Base-by-base conservation (phyloP, 805 yeast species). In the Vanderwaltozyma tropicalis region DNA sequence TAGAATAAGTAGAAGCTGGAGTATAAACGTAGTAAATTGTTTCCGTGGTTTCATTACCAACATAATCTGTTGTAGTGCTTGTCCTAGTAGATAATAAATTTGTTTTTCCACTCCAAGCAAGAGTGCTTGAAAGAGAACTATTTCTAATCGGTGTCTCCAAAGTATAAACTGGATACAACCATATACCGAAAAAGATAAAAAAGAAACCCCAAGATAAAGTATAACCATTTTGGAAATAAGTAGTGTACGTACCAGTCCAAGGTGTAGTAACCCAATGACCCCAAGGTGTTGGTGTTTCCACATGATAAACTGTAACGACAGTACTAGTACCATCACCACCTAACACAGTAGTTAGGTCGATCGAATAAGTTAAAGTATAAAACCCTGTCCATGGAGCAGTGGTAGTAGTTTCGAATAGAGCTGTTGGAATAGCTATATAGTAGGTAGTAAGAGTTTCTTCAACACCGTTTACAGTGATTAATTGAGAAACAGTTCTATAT, bases 251-350 rank as follows among this genome's bases (percentile, higher is more conserved):
- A 13, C 35, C 35, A 7, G 35, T 25, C 35, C 35, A 32, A 9
- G 12, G 13, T 4, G 35, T 32, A 4, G 35, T 32, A 11, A 6
- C 10, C 28, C 28, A 32, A 16, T 4, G 2, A 17, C 35, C 28
- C 2, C 5, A 6, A 3, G 35, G 35, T 12, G 22, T 25, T 7
- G 44, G 44, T 8, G 40, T 37, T 28, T 31, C 39, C 7, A 41
- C 41, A 30, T 29, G 22, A 20, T 37, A 34, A 22, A 40, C 31
- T 11, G 42, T 35, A 22, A 32, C 25, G 6, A 28, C 14, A 14
- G 35, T 39, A 6, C 26, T 12, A 17, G 5, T 8, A 6, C 28
- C 33, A 18, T 39, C 42, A 27, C 31, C 28, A 7, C 35, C 41
- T 26, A 29, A 29, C 4, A 14, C 24, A 12, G 32, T 30, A 2